Evolutionary conservation across 768 basidiomycete species (phyloP).

Genomic region (Xerocomus spinulosus): DNA sequence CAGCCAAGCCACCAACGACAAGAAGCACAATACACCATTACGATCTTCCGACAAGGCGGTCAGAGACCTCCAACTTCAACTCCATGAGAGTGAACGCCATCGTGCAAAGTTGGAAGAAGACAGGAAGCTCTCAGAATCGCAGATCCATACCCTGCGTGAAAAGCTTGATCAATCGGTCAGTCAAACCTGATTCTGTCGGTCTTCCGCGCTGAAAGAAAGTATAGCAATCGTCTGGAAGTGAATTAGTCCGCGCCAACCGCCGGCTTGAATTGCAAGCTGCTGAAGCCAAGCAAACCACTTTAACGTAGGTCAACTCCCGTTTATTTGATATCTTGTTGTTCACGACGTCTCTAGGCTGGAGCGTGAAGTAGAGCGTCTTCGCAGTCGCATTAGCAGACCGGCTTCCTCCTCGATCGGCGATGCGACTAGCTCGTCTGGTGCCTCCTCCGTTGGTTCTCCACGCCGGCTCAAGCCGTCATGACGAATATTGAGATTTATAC

Average conservation of each 20-base stretch:
- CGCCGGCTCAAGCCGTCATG: constrained; percentile 24
- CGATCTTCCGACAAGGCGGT: constrained; percentile 44
- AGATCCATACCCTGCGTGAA: constrained; percentile 52
- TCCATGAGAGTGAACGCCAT: constrained; percentile 60
- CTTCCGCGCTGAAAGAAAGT: constrained; percentile 6
- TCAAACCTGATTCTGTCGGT: constrained; percentile 7
- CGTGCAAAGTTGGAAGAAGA: constrained; percentile 63
- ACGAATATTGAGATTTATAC: constrained; percentile 1
- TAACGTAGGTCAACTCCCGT: constrained; percentile 46
- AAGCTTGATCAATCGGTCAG: constrained; percentile 60
- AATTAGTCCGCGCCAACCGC: constrained; percentile 67
- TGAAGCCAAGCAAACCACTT: constrained; percentile 65
- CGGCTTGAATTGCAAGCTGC: constrained; percentile 72
- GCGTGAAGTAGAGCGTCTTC: constrained; percentile 63
- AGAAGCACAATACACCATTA: constrained; percentile 28
- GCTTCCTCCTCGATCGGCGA: constrained; percentile 36
- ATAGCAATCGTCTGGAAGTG: constrained; percentile 67
- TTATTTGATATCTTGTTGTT: neutral
- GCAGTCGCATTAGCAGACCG: constrained; percentile 60
- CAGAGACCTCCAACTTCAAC: constrained; percentile 51
- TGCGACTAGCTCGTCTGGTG: constrained; percentile 10
- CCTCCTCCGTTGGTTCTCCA: constrained; percentile 29
- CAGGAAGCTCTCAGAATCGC: constrained; percentile 52
- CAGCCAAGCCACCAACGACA: constrained; percentile 40
- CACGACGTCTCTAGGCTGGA: constrained; percentile 43